Conservation (phyloP, 805 yeast species). For the Ascoidea rubescens region DNA sequence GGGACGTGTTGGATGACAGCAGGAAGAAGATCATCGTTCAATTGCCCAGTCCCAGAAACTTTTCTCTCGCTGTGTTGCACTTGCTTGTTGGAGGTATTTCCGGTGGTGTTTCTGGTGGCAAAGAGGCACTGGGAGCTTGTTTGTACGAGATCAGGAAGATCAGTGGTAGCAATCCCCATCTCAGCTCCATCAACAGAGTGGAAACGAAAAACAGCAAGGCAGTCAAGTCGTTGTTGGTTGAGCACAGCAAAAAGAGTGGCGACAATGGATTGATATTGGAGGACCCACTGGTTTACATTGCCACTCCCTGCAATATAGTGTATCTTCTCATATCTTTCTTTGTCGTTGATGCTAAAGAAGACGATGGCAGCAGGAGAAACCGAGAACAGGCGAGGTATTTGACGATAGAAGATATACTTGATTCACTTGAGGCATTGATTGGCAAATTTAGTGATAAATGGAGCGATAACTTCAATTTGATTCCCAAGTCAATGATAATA, state of each 20-base stretch:
- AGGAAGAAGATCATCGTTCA: no score
- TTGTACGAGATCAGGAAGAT: no score
- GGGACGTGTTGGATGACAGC: no score
- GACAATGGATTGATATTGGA: slow-evolving; percentile 25
- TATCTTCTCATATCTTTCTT: slow-evolving; percentile 27
- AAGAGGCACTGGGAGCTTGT: no score
- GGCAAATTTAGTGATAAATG: no score
- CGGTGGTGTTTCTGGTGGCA: no score
- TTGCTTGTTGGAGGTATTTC: no score
- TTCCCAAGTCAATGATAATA: slow-evolving; percentile 11
- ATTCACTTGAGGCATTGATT: slow-evolving; percentile 17
- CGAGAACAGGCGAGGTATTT: slow-evolving; percentile 18
- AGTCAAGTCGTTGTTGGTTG: slow-evolving; percentile 26
- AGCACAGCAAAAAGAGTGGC: slow-evolving; percentile 1
- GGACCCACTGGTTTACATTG: slow-evolving; percentile 24
- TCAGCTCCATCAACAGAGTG: background rate
- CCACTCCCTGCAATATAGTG: slow-evolving; percentile 25
- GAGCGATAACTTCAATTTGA: no score
- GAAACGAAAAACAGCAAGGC: slow-evolving; percentile 14
- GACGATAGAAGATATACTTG: slow-evolving; percentile 31
- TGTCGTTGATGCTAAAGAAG: slow-evolving; percentile 10
- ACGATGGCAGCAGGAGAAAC: slow-evolving; percentile 1
- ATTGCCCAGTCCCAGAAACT: no score
- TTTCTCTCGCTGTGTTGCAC: no score
- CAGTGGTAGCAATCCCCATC: background rate